Base-by-base conservation (phyloP, 768 basidiomycete species). In the Atractiella rhizophila region DNA sequence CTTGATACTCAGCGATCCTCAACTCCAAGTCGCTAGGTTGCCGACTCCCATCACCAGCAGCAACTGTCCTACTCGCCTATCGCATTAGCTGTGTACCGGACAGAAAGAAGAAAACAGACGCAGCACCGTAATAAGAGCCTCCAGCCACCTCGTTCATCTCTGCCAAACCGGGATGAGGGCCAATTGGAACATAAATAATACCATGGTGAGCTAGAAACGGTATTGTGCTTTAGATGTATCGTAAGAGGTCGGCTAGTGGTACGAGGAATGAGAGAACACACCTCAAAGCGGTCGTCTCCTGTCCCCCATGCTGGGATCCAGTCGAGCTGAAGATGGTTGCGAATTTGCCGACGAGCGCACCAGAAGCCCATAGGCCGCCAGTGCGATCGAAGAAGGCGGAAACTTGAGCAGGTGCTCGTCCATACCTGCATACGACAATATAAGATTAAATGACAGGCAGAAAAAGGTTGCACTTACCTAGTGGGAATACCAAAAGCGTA, bases 291-390 rank as follows among this genome's bases (percentile, higher is more conserved):
- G 60, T 62, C 10, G 57, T 54, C 52, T 51, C 49, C 48, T 83
- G 80, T 18, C 81, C 81, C 44, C 81, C 78, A 40, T 79, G 79
- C 5, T 63, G 68, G 18, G 65, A 62, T 5, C 65, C 74, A 5
- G 74, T 73, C 18, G 74, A 74, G 32, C 77, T 68, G 60, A 81
- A 82, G 30, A 71, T 60, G 12, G 71, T 66, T 2, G 68, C 79
- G 49, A 68, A 73, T 15, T 83, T 86, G 48, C 79, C 80, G 12
- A 65, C 60, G 36, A 82, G 62, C 2, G 58, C 62, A 24, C 78
- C 55, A n/a, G 51, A 31, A 0, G 43, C 52, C 77, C 78, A 79
- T 21, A 75, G 63, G 2, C 55, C 48, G 40, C 77, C 76, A 6
- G 76, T 79, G 8, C 64, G 54, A 45, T 81, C 78, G 69, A 74